These are phyloP conservation scores for Fusarium domesticum DNA, from an alignment of 2,329 filamentous ascomycete species.

Conservation along the genomic window DNA sequence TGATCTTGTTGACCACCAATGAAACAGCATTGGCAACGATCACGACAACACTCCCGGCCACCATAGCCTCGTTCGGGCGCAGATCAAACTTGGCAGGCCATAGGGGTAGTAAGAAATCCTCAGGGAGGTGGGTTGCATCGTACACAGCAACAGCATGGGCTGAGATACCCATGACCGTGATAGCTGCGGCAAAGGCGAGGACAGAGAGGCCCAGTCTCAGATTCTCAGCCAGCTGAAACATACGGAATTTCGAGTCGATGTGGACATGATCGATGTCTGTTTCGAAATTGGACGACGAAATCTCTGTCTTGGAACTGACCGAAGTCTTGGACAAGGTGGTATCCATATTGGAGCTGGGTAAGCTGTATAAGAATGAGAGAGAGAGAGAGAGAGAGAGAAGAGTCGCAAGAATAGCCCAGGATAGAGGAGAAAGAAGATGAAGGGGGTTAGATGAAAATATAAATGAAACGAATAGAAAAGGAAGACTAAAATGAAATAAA, in stretches of 20 bases:
- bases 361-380: constrained; percentile 4
- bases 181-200: constrained; percentile 49
- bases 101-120: constrained; percentile 49
- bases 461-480: constrained; percentile 3
- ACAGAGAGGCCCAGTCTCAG: constrained; percentile 47
- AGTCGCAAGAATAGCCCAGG: constrained; percentile 9
- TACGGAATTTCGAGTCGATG: constrained; percentile 38
- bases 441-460: constrained; percentile 4
- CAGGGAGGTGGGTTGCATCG: constrained; percentile 49
- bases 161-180: constrained; percentile 53
- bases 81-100: constrained; percentile 59
- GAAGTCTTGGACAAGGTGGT: constrained; percentile 22
- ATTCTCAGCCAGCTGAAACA: constrained; percentile 42
- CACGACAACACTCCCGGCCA: constrained; percentile 51
- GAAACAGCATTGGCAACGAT: constrained; percentile 47
- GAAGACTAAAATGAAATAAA: constrained; percentile 4
- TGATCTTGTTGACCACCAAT: constrained; percentile 48
- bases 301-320: constrained; percentile 37
- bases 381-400: constrained; percentile 7
- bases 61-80: constrained; percentile 53
- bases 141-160: constrained; percentile 55
- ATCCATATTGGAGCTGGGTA: constrained; percentile 10
- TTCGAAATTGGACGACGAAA: constrained; percentile 49
- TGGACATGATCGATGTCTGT: constrained; percentile 39
- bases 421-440: constrained; percentile 9